phyloP scores from a whole-genome alignment of 306 rosid genomes.

The Corylus avellana region DNA sequence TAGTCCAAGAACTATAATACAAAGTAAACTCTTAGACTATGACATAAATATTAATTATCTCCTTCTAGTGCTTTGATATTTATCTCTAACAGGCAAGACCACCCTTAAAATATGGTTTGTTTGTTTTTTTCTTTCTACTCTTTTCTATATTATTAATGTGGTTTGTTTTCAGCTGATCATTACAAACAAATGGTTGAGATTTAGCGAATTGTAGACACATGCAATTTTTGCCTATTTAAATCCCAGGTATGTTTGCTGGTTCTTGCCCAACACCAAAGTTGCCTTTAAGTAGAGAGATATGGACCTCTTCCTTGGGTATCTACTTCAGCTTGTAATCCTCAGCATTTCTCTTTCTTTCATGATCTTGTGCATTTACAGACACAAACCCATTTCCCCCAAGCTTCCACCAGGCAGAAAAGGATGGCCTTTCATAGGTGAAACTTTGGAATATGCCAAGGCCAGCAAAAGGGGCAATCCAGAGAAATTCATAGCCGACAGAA shows the following conservation, averaged over 20 bases:
- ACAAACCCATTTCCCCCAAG: background rate
- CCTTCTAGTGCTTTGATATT: too few species aligned
- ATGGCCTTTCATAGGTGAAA: background rate
- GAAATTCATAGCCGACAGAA: background rate
- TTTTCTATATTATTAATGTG: too few species aligned
- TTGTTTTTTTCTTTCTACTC: too few species aligned
- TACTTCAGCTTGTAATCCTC: background rate
- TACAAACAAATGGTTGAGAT: too few species aligned
- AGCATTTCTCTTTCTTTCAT: background rate
- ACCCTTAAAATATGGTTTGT: too few species aligned
- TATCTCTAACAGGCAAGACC: too few species aligned
- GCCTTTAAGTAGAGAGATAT: background rate
- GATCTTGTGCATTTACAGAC: background rate
- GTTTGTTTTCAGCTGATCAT: too few species aligned
- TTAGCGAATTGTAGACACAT: too few species aligned
- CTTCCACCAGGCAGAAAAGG: conserved; percentile 1
- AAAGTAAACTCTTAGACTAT: too few species aligned
- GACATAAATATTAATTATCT: too few species aligned
- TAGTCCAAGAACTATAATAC: too few species aligned
- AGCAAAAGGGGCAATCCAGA: background rate
- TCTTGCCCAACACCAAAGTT: background rate
- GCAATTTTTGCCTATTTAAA: background rate
- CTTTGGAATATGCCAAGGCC: background rate
- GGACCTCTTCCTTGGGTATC: background rate
- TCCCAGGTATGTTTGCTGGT: background rate